Percentiles rank a stretch among this genome's conserved stretches.
These are phyloP conservation scores for Dothideomycetidae sp. DNA, from an alignment of 2,329 filamentous ascomycete genomes.

Conservation along the genomic window DNA sequence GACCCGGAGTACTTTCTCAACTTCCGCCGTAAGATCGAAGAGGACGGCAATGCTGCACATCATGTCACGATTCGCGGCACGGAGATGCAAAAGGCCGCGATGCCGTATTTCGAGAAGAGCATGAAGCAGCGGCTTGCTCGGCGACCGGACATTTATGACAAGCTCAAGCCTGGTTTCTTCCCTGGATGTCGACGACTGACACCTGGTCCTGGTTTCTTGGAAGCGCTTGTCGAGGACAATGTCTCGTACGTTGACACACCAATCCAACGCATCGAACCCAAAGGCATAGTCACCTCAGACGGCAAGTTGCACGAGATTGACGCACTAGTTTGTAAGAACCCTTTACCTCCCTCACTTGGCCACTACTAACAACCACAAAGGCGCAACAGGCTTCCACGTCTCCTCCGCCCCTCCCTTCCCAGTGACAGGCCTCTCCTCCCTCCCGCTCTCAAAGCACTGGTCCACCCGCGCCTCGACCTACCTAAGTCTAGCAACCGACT, in stretches of 20 bases:
- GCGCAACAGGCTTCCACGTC: slow-evolving; percentile 32
- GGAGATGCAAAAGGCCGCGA: slow-evolving; percentile 24
- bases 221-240: slow-evolving; percentile 34
- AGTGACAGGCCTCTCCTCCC: slow-evolving; percentile 20
- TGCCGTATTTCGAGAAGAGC: slow-evolving; percentile 25
- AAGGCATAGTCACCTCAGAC: slow-evolving; percentile 29
- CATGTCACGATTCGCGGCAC: slow-evolving; percentile 22
- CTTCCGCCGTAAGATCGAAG: slow-evolving; percentile 31
- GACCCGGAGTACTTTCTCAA: slow-evolving; percentile 28
- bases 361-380: not conserved
- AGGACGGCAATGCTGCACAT: slow-evolving; percentile 14
- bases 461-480: slow-evolving; percentile 17
- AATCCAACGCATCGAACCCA: slow-evolving; percentile 25
- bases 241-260: slow-evolving; percentile 29
- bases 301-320: slow-evolving; percentile 27
- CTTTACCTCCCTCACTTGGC: not conserved
- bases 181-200: slow-evolving; percentile 36
- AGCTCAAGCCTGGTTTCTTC: slow-evolving; percentile 29
- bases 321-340: slow-evolving; percentile 25
- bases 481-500: slow-evolving; percentile 13
- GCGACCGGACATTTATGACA: slow-evolving; percentile 28
- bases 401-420: slow-evolving; percentile 27
- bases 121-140: slow-evolving; percentile 27
- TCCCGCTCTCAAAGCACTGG: slow-evolving; percentile 24
- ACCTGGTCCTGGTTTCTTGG: slow-evolving; percentile 38